Base-by-base conservation (phyloP, 1,284 basidiomycete genomes). In the Neonothopanus nambi region DNA sequence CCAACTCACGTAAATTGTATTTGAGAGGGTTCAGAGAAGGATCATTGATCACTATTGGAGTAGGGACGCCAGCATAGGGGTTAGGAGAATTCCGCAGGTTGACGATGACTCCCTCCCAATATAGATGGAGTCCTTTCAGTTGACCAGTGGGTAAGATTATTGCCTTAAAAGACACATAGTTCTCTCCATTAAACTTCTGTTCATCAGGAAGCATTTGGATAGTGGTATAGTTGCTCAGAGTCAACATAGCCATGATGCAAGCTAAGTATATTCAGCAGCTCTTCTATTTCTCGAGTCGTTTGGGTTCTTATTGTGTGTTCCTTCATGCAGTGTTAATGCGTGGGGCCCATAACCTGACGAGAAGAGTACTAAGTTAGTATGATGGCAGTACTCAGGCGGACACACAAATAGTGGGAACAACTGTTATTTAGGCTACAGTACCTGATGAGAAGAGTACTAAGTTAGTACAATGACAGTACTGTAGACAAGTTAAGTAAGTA, bases 161-260 rank as follows among this genome's bases (percentile, higher is more conserved):
- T 17, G 36, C 40, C n/a, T 51, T 44, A 35, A 35, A 51, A 15
- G 40, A 11, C 3, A 37, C 40, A n/a, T 44, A 51, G 26, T 51
- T 51, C 24, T 51, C 50, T 4, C 51, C 51, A 45, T 45, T 24
- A 18, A 51, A 51, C 12, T 30, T 41, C 21, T 51, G 21, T 3
- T 51, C 48, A 2, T 51, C 48, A 11, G 30, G 45, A 6, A 47
- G 45, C 3, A 8, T 2, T 13, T 33, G 6, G 12, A 47, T 47
- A n/a, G 37, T 11, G n/a, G 38, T 41, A 21, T 42, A 51, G 17
- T 51, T 51, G 15, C 38, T 41, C 20, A 38, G 48, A 42, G 20
- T 21, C 3, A 11, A 21, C 40, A 21, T 18, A 5, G 40, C 40
- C 12, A 18, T 18, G 18, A 21, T 24, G 40, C 5, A 6, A 21